These are phyloP conservation scores for Saccharomycopsis schoenii DNA, from an alignment of 805 yeast genomes.

Conservation along the genomic window DNA sequence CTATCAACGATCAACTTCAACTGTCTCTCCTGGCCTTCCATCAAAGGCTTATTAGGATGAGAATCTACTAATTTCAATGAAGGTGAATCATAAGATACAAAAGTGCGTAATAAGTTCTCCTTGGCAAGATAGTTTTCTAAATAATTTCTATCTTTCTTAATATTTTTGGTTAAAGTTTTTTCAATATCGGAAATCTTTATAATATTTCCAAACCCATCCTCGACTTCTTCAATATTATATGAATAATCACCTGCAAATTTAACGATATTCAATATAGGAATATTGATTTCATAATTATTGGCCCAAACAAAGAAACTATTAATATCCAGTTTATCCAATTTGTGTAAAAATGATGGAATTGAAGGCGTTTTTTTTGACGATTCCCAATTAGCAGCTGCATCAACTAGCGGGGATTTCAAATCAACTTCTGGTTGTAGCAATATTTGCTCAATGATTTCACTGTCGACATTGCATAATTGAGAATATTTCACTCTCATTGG, in stretches of 20 bases:
- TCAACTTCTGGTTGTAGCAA: constrained; percentile 38
- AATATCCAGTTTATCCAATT: constrained; percentile 7
- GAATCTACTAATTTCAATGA: constrained; percentile 36
- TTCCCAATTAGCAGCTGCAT: constrained; percentile 17
- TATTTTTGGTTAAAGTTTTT: constrained; percentile 16
- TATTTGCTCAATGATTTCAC: constrained; percentile 31
- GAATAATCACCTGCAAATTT: constrained; percentile 40
- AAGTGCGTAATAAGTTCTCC: constrained; percentile 18
- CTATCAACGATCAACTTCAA: constrained; percentile 14
- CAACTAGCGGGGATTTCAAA: constrained; percentile 40
- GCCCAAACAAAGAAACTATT: constrained; percentile 26
- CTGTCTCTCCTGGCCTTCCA: constrained; percentile 10
- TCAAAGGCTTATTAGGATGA: constrained; percentile 10
- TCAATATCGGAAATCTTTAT: constrained; percentile 27
- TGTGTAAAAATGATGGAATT: constrained; percentile 2
- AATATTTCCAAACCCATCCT: constrained; percentile 59
- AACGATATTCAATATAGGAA: constrained; percentile 31
- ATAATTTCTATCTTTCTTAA: constrained; percentile 12
- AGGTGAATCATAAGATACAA: constrained; percentile 49
- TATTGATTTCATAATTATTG: constrained; percentile 32
- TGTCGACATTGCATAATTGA: constrained; percentile 32
- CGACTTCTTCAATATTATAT: constrained; percentile 47
- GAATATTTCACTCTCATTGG: constrained; percentile 58
- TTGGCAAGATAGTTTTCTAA: constrained; percentile 11
- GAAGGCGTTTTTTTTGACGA: neutral